A percentile compares a stretch with the other conserved stretches of the same genome.
Conservation (phyloP, 2,329 filamentous ascomycete species). For the Drechslerella dactyloides region DNA sequence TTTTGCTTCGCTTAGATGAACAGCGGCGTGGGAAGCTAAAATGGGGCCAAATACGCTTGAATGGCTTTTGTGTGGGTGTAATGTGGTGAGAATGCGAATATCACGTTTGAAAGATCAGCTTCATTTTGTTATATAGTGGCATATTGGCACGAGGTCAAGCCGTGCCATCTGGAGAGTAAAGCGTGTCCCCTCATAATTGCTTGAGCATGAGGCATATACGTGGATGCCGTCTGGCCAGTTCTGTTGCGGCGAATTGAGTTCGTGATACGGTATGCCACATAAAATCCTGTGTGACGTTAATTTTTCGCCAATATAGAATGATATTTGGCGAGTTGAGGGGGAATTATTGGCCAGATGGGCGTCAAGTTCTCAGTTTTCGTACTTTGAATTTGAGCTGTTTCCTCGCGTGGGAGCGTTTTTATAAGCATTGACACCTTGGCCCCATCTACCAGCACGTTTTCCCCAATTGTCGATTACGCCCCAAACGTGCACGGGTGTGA, state of each 20-base stretch:
- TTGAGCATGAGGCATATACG: conserved; percentile 35
- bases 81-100: conserved; percentile 37
- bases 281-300: not conserved
- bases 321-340: not conserved
- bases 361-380: conserved; percentile 45
- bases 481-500: conserved; percentile 43
- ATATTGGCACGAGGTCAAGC: conserved; percentile 12
- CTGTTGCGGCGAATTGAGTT: conserved; percentile 8
- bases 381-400: conserved; percentile 29
- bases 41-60: conserved; percentile 1
- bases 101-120: conserved; percentile 27
- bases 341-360: not conserved
- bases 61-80: conserved; percentile 14
- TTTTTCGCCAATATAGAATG: conserved; percentile 8
- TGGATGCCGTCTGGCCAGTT: conserved; percentile 3
- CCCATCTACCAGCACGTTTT: conserved; percentile 45
- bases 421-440: conserved; percentile 49
- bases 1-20: conserved; percentile 1
- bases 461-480: conserved; percentile 45
- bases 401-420: conserved; percentile 48
- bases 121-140: conserved; percentile 40
- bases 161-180: conserved; percentile 12
- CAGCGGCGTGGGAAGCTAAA: not conserved
- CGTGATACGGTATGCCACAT: too few species aligned
- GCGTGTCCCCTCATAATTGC: conserved; percentile 44